A percentile compares a stretch with the other conserved stretches of the same genome.
Evolutionary conservation across 441 rosid genomes (phyloP).

Genomic region (Croton laevigatus): DNA sequence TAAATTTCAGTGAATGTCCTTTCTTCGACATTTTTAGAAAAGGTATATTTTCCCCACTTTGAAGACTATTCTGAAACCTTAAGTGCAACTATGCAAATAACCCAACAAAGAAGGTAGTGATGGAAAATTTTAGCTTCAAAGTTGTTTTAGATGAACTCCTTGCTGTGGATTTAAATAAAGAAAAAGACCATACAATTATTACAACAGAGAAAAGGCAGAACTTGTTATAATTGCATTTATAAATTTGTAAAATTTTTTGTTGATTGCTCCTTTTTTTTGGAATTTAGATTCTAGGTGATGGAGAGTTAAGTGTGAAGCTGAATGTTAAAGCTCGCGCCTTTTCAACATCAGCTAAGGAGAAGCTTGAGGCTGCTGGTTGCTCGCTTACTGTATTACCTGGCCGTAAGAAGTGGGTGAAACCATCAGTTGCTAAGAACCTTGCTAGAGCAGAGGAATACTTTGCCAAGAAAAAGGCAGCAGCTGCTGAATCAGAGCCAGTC

Average conservation of each 20-base stretch:
- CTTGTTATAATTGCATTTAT: not conserved
- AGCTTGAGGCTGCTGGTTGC: constrained; percentile 82
- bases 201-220: not conserved
- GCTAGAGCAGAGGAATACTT: constrained; percentile 87
- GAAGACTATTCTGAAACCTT: constrained; percentile 1
- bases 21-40: not conserved
- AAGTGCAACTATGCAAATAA: not conserved
- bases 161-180: not conserved
- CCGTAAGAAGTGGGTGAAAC: constrained; percentile 86
- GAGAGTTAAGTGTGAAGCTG: constrained; percentile 73
- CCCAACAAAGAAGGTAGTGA: not conserved
- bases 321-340: constrained; percentile 73
- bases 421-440: constrained; percentile 73
- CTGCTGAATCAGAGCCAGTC: constrained; percentile 38
- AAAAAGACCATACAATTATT: not conserved
- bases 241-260: not conserved
- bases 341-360: constrained; percentile 76
- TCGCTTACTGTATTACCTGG: constrained; percentile 74
- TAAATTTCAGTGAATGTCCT: not conserved
- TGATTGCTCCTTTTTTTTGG: constrained; percentile 8
- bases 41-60: not conserved
- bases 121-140: not conserved
- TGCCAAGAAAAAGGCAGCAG: constrained; percentile 79
- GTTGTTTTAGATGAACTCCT: not conserved
- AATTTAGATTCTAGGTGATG: constrained; percentile 69